phyloP scores from a whole-genome alignment of 179 eudicot genomes.

The Beta lomatogona region DNA sequence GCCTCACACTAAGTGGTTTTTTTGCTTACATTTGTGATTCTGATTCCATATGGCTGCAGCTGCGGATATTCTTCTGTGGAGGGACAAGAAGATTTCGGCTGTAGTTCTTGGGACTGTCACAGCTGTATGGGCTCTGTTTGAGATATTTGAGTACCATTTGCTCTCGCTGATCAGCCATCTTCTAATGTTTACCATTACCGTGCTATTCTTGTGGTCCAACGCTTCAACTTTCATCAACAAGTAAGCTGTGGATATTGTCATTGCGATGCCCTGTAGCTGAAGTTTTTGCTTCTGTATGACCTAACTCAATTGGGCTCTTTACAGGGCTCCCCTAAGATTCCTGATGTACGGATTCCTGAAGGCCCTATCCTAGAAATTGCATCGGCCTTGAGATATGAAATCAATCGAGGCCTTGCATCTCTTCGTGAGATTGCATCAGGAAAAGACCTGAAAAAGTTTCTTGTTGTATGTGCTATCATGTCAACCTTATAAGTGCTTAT shows the following conservation, averaged over 20 bases:
- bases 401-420: slow-evolving; percentile 67
- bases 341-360: slow-evolving; percentile 66
- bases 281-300: background rate
- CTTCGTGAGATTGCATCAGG: slow-evolving; percentile 80
- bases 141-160: slow-evolving; percentile 68
- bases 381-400: slow-evolving; percentile 70
- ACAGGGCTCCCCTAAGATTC: slow-evolving; percentile 83
- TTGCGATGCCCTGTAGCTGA: background rate
- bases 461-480: slow-evolving; percentile 56
- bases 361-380: slow-evolving; percentile 69
- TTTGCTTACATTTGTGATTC: slow-evolving; percentile 5
- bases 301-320: slow-evolving; percentile 6
- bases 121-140: slow-evolving; percentile 72
- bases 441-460: slow-evolving; percentile 81
- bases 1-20: background rate
- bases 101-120: slow-evolving; percentile 67
- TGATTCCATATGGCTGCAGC: slow-evolving; percentile 50
- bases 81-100: slow-evolving; percentile 78
- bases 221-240: slow-evolving; percentile 67
- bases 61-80: slow-evolving; percentile 85
- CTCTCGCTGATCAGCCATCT: slow-evolving; percentile 67
- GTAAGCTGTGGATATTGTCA: slow-evolving; percentile 47
- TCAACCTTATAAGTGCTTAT: background rate
- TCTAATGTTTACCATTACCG: slow-evolving; percentile 56
- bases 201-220: slow-evolving; percentile 75